phyloP scores from a whole-genome alignment of 192 early-diverging fungal species.

The Gaertneriomyces semiglobifer region DNA sequence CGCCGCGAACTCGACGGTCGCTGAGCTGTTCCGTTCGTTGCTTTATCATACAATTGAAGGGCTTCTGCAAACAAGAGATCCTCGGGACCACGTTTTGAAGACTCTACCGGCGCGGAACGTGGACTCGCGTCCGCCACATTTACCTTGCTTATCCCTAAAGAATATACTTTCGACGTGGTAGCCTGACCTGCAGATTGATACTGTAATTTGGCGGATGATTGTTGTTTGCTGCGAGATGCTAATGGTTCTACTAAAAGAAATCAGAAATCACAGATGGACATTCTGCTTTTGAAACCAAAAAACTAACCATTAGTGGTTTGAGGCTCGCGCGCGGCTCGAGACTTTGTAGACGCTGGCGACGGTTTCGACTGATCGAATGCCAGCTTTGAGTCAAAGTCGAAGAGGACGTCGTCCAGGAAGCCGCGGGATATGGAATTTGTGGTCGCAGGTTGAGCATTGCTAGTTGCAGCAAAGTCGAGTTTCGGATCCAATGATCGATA shows the following conservation, averaged over 20 bases:
- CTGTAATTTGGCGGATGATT: not conserved
- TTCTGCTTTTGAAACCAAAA: not conserved
- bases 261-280: not conserved
- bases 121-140: no score
- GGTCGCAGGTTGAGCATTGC: not conserved
- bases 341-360: not conserved
- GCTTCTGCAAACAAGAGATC: no score
- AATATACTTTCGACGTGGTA: no score
- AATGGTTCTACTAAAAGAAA: not conserved
- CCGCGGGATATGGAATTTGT: not conserved
- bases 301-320: not conserved
- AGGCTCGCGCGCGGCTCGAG: not conserved
- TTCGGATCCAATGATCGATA: not conserved
- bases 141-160: no score
- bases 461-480: not conserved
- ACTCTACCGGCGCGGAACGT: no score
- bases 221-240: not conserved
- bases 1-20: no score
- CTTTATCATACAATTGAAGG: no score
- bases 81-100: no score
- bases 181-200: no score
- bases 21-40: no score
- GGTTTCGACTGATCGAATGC: not conserved
- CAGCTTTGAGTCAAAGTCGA: constrained; percentile 12
- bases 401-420: constrained; percentile 20